Evolutionary conservation across 2,329 filamentous ascomycete genomes (phyloP).

Genomic region (Escovopsis weberi): DNA sequence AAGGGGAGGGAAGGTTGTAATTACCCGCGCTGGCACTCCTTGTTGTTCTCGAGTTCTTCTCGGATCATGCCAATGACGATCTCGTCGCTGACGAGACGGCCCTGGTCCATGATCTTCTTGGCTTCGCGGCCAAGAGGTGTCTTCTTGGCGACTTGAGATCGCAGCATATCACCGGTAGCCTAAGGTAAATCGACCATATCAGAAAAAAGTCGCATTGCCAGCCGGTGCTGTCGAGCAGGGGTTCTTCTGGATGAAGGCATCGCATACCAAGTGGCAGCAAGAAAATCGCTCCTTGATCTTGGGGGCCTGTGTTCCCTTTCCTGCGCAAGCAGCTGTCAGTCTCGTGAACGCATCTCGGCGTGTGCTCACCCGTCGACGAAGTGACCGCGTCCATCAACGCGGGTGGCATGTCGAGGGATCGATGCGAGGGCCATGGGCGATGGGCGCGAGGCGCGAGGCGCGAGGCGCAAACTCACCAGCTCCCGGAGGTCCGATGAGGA

Average conservation of each 20-base stretch:
- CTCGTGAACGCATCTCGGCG: background rate
- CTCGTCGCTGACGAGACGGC: constrained; percentile 92
- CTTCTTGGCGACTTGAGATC: constrained; percentile 96
- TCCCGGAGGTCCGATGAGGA: constrained; percentile 92
- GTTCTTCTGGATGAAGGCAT: background rate
- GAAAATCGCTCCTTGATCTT: constrained; percentile 97
- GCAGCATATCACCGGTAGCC: constrained; percentile 98
- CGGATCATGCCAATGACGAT: constrained; percentile 99
- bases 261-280: constrained; percentile 87
- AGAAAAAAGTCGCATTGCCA: constrained; percentile 1
- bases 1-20: background rate
- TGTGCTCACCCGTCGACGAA: background rate
- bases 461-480: constrained; percentile 52
- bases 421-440: background rate
- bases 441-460: background rate
- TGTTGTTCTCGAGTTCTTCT: constrained; percentile 85
- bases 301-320: constrained; percentile 97
- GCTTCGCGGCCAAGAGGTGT: constrained; percentile 86
- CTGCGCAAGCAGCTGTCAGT: constrained; percentile 31
- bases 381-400: background rate
- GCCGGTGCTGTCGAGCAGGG: background rate
- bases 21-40: constrained; percentile 93
- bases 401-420: too few species aligned
- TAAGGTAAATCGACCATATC: constrained; percentile 21
- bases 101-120: constrained; percentile 99